phyloP scores from a whole-genome alignment of 345 rosid genomes.

The Draba incana region DNA sequence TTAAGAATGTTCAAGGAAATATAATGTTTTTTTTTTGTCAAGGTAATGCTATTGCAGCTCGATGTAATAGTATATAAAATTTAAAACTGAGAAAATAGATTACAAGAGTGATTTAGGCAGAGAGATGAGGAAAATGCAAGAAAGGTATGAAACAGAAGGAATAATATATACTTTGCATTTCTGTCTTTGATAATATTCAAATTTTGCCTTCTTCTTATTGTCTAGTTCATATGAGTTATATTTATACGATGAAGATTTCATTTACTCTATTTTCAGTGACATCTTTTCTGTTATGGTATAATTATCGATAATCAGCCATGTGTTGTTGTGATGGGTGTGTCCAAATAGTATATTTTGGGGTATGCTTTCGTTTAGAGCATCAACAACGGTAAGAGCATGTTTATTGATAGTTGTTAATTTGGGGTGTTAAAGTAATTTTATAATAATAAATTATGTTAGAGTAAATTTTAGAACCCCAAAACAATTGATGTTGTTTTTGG shows the following conservation, averaged over 20 bases:
- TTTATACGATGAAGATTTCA: not conserved
- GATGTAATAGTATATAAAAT: not conserved
- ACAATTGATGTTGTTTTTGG: no score
- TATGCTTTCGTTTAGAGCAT: not conserved
- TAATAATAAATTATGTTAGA: no score
- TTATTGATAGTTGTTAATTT: no score
- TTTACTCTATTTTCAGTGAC: not conserved
- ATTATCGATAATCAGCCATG: not conserved
- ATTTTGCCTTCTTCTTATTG: not conserved
- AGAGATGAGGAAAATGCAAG: not conserved
- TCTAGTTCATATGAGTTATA: conserved; percentile 13
- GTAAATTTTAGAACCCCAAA: no score
- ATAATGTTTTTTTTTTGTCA: not conserved
- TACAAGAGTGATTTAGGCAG: not conserved
- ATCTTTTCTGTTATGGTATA: not conserved
- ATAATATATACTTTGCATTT: conserved; percentile 16
- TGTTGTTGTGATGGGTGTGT: not conserved
- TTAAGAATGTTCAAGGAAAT: not conserved
- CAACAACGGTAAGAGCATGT: no score
- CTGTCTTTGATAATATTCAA: not conserved
- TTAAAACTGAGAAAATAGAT: not conserved
- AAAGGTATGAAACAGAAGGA: conserved; percentile 2
- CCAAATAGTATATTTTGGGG: conserved; percentile 1
- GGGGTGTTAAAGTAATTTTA: no score
- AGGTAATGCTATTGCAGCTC: not conserved